A percentile compares a stretch with the other conserved stretches of the same genome.
Evolutionary conservation across 441 rosid species (phyloP).

Genomic region (Omphalea diandra): DNA sequence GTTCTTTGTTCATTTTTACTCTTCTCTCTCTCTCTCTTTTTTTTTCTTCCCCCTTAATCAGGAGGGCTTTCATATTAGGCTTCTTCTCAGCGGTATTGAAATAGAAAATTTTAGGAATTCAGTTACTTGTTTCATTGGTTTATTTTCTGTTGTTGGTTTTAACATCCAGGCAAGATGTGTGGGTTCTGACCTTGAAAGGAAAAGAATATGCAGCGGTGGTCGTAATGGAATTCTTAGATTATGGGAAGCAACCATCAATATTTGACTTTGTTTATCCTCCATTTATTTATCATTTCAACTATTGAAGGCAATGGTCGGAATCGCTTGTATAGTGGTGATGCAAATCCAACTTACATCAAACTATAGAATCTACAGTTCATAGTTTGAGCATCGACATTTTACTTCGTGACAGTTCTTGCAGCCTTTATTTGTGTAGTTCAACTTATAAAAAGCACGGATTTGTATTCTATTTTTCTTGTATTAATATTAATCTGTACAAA

Average conservation of each 20-base stretch:
- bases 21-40: too few relatives aligned
- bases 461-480: neutral
- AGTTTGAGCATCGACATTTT: too few relatives aligned
- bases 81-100: neutral
- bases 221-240: slow-evolving; percentile 93
- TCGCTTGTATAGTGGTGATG: neutral
- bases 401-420: neutral
- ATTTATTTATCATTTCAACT: neutral
- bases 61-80: neutral
- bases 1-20: neutral
- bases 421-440: neutral
- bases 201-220: slow-evolving; percentile 97
- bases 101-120: neutral
- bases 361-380: neutral
- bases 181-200: slow-evolving; percentile 94
- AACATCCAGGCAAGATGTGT: slow-evolving; percentile 80
- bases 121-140: neutral
- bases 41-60: too few relatives aligned
- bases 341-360: neutral
- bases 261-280: slow-evolving; percentile 28
- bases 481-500: neutral
- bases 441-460: neutral
- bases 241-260: slow-evolving; percentile 99
- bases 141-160: neutral
- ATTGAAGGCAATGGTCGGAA: neutral